phyloP scores from a whole-genome alignment of 176 grass and related monocot species.

The Chrysopogon serrulatus region DNA sequence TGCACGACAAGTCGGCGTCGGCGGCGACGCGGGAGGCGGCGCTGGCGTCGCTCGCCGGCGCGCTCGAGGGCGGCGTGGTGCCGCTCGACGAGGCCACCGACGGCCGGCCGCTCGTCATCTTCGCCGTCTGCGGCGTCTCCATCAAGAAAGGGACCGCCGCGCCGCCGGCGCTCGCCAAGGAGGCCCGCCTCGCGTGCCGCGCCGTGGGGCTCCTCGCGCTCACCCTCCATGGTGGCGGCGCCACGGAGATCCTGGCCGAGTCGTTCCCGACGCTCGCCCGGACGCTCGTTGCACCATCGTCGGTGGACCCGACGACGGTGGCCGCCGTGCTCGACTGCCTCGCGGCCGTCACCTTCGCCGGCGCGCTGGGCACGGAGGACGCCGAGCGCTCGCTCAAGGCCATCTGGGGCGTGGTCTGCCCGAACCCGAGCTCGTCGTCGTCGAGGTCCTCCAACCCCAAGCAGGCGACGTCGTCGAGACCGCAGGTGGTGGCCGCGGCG shows the following conservation, averaged over 20 bases:
- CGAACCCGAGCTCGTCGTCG: background rate
- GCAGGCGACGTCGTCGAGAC: background rate
- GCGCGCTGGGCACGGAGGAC: background rate
- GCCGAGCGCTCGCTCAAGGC: background rate
- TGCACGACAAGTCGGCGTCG: background rate
- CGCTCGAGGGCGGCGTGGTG: background rate
- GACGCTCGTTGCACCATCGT: background rate
- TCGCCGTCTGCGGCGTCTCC: constrained; percentile 2
- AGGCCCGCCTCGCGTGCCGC: constrained; percentile 30
- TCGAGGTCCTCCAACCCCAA: background rate
- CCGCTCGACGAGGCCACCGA: background rate
- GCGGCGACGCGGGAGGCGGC: background rate
- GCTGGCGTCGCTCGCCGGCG: background rate
- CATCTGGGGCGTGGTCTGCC: background rate
- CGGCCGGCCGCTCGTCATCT: background rate
- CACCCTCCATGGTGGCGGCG: background rate
- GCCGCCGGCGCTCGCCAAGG: background rate
- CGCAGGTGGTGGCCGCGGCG: background rate
- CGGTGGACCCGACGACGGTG: background rate
- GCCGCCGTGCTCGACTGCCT: constrained; percentile 20
- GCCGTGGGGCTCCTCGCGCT: constrained; percentile 25
- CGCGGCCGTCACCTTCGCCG: constrained; percentile 16
- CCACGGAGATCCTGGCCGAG: background rate
- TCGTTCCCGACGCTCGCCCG: background rate
- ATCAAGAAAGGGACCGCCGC: background rate